Evolutionary conservation across 345 rosid species (phyloP), one percentile per base, ranked within the genome.

Genomic region (Lepidium didymum): DNA sequence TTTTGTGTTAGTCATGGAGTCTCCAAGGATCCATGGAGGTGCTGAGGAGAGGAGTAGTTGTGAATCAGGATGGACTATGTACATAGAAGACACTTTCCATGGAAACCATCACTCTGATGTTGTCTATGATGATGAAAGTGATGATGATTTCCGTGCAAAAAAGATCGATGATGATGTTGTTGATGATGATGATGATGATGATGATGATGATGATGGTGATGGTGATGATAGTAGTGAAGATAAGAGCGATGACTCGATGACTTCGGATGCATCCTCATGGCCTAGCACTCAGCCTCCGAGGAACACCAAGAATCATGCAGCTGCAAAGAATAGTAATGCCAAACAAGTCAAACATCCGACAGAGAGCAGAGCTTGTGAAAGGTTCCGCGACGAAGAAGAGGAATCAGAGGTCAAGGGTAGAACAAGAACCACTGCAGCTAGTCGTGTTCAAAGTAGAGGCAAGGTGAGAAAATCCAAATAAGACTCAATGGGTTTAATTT

Each of bases 211-310:
- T n/a, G n/a, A n/a, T n/a, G n/a, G 3, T 14, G 75, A n/a, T 43
- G 67, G n/a, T 47, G 34, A 49, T 49, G 73, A 72, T 50, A 38
- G 42, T 66, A 46, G 74, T 46, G 68, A 53, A n/a, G 62, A 62
- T 51, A 73, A 77, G 74, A 85, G 88, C 14, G 87, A 85, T 78
- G 94, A 87, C 46, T 87, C 94, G 5, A 84, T 87, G 94, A 80
- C 84, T 31, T 87, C 94, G 33, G 94, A 87, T 75, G 94, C 94
- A 31, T 85, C 90, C 27, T 87, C 94, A 35, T 83, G 90, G 59
- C 90, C 87, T 59, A 81, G 81, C 34, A 80, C 60, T 57, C 79
- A 83, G 54, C 59, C 62, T 73, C 67, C 73, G 63, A 53, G 59
- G 31, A 56, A 45, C 42, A 70, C 47, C 56, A 64, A 60, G 68